Evolutionary conservation across 768 basidiomycete species (phyloP).

Genomic region (Cystobasidiopsis lactophilus): DNA sequence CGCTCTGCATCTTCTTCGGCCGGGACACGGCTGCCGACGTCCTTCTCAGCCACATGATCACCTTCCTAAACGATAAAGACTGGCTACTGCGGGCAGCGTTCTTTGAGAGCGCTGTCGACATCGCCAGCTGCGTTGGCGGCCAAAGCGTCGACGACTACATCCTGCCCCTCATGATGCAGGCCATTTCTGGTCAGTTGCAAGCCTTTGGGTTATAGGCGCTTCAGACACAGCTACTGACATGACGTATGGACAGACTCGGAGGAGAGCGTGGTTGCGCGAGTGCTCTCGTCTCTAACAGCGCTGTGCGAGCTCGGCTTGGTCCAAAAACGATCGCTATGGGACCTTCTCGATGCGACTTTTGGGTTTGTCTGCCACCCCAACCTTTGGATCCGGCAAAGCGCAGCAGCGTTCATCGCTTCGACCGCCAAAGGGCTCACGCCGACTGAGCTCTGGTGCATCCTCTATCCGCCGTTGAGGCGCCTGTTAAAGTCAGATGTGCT

Average conservation of each 20-base stretch:
- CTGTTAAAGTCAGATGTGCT: constrained; percentile 64
- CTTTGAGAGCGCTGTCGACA: constrained; percentile 86
- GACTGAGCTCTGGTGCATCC: constrained; percentile 89
- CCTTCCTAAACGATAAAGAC: constrained; percentile 55
- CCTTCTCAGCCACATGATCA: constrained; percentile 65
- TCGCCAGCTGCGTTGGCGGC: constrained; percentile 80
- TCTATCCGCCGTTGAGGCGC: constrained; percentile 75
- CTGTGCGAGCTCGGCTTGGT: constrained; percentile 75
- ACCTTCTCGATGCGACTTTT: constrained; percentile 65
- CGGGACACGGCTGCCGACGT: constrained; percentile 86
- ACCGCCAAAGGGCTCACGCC: constrained; percentile 57
- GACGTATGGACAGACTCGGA: constrained; percentile 47
- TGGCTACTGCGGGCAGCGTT: constrained; percentile 80
- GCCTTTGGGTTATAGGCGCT: background rate
- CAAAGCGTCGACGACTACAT: constrained; percentile 88
- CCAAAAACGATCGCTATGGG: constrained; percentile 91
- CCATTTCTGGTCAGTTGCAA: constrained; percentile 49
- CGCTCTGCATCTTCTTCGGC: constrained; percentile 80
- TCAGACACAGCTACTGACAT: constrained; percentile 2
- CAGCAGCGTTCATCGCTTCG: constrained; percentile 53
- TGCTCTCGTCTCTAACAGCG: constrained; percentile 64
- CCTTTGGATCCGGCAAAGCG: constrained; percentile 78
- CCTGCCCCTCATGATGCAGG: constrained; percentile 85
- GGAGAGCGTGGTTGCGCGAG: constrained; percentile 77
- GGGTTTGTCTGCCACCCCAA: constrained; percentile 91